Evolutionary conservation across 495 filamentous ascomycete genomes (phyloP), one percentile per base, ranked within the genome.

Genomic region (Friedmanniomyces endolithicus): DNA sequence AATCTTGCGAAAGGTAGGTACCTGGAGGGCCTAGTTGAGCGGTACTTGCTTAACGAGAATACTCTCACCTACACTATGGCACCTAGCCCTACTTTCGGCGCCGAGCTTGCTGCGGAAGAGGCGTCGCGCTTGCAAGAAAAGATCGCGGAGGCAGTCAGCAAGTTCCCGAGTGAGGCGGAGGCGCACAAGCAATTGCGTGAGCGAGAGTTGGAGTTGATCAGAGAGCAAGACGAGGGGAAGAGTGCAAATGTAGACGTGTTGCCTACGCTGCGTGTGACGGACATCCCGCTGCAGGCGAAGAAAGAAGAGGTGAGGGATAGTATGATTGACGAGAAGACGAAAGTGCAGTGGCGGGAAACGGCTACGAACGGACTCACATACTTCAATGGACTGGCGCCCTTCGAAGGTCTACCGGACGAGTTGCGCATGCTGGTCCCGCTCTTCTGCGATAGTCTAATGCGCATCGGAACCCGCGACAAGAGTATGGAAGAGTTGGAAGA

Each of bases 281-380:
- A 98, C 66, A 95, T 98, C 51, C 84, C 85, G 12, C 79, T 90
- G 23, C 68, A 81, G 60, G 86, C 86, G 63, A 85, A 88, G 59
- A 77, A 71, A 41, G 82, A 85, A 48, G 69, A 79, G 46, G 63
- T 95, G 27, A 76, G 84, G 37, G 78, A 89, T 57, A 82, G 82
- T 23, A 72, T 70, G n/a, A 65, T 86, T 16, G 78, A 80, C 29
- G 29, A 43, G 1, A 74, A 79, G 41, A 76, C 83, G 22, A 81
- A 84, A 33, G 79, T 95, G 25, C 86, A 96, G 51, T 94, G 89
- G 87, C 83, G 86, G 43, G 87, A 89, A 65, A 87, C 90, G 14
- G 86, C 85, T 31, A 98, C 92, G 0, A 97, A 98, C 64, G 92
- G 92, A 1, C 68, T 98, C 48, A 97, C 94, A 1, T 98, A 98